Evolutionary conservation across 192 early-diverging fungal species (phyloP).

Genomic region (Coemansia sp.): DNA sequence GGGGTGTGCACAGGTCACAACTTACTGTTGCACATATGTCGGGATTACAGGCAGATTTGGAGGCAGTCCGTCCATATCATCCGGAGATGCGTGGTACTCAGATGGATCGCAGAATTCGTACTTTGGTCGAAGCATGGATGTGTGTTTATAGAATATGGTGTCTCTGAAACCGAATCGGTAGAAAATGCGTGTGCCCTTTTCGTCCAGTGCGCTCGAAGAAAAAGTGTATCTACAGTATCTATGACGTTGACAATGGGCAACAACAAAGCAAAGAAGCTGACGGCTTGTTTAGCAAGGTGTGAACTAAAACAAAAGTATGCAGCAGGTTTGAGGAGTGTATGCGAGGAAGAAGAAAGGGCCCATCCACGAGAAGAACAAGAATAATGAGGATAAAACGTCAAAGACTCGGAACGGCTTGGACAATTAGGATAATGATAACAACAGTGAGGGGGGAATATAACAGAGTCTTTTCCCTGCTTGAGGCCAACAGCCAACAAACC

Average conservation of each 20-base stretch:
- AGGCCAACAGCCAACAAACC: background rate
- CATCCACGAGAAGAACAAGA: background rate
- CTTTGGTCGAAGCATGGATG: constrained; percentile 43
- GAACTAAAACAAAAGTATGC: background rate
- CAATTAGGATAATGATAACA: background rate
- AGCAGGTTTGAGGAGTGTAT: background rate
- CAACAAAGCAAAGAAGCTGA: background rate
- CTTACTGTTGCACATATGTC: constrained; percentile 52
- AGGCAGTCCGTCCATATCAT: constrained; percentile 37
- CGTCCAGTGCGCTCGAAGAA: background rate
- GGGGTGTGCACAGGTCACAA: constrained; percentile 6
- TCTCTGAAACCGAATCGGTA: background rate
- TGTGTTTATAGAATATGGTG: background rate
- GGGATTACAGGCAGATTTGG: constrained; percentile 42
- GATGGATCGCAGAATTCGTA: constrained; percentile 55
- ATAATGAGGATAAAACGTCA: background rate
- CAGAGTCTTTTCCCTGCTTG: background rate
- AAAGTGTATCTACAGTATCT: constrained; percentile 7
- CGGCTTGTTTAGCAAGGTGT: background rate
- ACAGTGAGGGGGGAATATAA: background rate
- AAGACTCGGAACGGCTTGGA: background rate
- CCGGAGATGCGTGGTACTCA: constrained; percentile 36
- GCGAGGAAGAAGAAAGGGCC: background rate
- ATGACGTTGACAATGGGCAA: background rate
- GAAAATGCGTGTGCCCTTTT: constrained; percentile 7